phyloP scores from a whole-genome alignment of 2,329 filamentous ascomycete genomes.

The Fusarium xylarioides region DNA sequence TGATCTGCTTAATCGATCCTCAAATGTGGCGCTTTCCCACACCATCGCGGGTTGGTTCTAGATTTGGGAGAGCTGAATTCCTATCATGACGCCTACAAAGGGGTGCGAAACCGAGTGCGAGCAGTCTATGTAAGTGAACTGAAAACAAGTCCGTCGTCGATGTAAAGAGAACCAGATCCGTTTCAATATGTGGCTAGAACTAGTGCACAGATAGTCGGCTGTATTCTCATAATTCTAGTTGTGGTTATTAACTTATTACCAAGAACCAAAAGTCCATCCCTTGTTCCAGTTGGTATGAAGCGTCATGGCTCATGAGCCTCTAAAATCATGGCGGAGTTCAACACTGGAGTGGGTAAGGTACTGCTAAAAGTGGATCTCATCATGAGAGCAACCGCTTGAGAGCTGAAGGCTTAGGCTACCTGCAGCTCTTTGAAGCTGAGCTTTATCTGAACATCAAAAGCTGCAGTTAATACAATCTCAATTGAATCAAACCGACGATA shows the following conservation, averaged over 20 bases:
- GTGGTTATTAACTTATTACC: background rate
- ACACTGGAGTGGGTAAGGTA: background rate
- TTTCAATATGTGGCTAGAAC: background rate
- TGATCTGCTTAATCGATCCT: background rate
- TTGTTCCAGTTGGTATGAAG: background rate
- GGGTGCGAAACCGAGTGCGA: conserved; percentile 18
- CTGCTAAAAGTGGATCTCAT: conserved; percentile 3
- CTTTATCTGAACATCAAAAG: background rate
- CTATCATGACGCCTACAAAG: conserved; percentile 21
- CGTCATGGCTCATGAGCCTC: conserved; percentile 8
- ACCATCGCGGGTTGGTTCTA: background rate
- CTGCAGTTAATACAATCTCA: background rate
- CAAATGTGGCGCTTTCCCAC: conserved; percentile 1
- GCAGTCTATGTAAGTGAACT: background rate
- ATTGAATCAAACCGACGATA: background rate
- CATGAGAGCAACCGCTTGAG: conserved; percentile 15
- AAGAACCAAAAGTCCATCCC: background rate
- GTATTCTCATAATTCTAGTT: background rate
- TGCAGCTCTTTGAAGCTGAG: conserved; percentile 14
- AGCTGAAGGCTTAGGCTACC: background rate
- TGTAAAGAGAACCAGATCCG: background rate
- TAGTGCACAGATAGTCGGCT: too few species aligned
- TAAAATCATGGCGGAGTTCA: background rate
- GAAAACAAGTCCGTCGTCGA: background rate
- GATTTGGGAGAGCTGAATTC: conserved; percentile 14